A percentile compares a stretch with the other conserved stretches of the same genome.
Evolutionary conservation across 768 basidiomycete genomes (phyloP).

Genomic region (Mycena galopus): DNA sequence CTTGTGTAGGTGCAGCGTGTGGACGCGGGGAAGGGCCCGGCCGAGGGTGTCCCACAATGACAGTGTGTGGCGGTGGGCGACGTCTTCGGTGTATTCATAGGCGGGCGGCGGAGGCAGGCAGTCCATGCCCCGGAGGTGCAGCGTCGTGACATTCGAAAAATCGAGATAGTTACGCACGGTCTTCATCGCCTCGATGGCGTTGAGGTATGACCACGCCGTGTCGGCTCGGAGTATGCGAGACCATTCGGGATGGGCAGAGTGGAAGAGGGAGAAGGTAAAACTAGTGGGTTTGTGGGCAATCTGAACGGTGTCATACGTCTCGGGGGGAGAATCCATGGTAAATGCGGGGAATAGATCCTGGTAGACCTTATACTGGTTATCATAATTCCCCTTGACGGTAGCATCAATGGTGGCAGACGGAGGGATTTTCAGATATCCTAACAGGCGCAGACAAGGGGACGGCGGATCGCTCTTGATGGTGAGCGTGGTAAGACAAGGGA

Average conservation of each 20-base stretch:
- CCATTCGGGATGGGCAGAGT: slow-evolving; percentile 25
- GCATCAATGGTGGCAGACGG: slow-evolving; percentile 17
- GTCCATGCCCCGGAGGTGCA: slow-evolving; percentile 20
- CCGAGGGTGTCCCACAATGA: slow-evolving; percentile 25
- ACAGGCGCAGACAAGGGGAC: slow-evolving; percentile 8
- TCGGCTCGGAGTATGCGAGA: slow-evolving; percentile 9
- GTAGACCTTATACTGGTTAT: background rate
- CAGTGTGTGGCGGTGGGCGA: background rate
- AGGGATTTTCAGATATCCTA: slow-evolving; percentile 17
- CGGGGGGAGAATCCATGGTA: background rate
- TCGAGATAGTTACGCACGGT: slow-evolving; percentile 12
- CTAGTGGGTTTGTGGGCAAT: slow-evolving; percentile 4
- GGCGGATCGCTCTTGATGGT: slow-evolving; percentile 18
- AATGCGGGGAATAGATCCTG: slow-evolving; percentile 1
- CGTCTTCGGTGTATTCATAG: background rate
- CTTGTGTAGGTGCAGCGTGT: slow-evolving; percentile 26
- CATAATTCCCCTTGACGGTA: background rate
- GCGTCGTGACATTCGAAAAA: slow-evolving; percentile 17
- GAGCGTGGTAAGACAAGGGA: slow-evolving; percentile 26
- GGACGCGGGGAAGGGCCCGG: background rate
- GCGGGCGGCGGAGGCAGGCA: background rate
- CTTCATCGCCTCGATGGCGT: slow-evolving; percentile 2
- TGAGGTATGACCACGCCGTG: background rate
- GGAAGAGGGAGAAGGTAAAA: background rate
- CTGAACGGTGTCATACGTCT: slow-evolving; percentile 18